phyloP scores from a whole-genome alignment of 2,329 filamentous ascomycete genomes.

The Acrocalymma vagum region DNA sequence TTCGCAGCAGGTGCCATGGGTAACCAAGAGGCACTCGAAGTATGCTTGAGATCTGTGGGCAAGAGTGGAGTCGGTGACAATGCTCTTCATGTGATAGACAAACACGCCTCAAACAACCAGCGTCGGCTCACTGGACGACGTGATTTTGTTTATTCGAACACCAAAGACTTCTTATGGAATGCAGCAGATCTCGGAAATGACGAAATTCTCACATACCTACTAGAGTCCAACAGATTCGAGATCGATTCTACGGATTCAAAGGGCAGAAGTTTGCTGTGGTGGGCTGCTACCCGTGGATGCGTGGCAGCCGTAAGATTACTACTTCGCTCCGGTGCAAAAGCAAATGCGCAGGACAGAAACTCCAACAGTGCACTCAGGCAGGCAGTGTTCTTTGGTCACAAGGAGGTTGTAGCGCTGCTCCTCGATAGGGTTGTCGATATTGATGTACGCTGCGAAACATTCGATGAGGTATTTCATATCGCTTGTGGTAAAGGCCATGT shows the following conservation, averaged over 20 bases:
- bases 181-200: constrained; percentile 3
- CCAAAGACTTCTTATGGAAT: constrained; percentile 2
- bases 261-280: neutral
- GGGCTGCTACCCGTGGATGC: no score
- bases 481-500: no score
- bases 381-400: no score
- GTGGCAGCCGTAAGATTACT: no score
- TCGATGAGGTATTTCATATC: no score
- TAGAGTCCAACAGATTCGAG: neutral
- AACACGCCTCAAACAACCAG: neutral
- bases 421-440: constrained; percentile 28
- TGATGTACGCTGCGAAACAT: no score
- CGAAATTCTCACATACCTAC: neutral
- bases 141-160: constrained; percentile 8
- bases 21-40: constrained; percentile 28
- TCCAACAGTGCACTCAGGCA: constrained; percentile 40
- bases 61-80: neutral
- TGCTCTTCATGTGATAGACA: neutral
- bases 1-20: constrained; percentile 45
- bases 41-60: neutral
- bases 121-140: neutral
- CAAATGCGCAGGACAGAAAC: constrained; percentile 29
- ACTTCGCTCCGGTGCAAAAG: constrained; percentile 28
- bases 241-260: neutral
- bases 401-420: no score